Evolutionary conservation across 352 stramenopile genomes (phyloP).

Genomic region (Pythium aphanidermatum): DNA sequence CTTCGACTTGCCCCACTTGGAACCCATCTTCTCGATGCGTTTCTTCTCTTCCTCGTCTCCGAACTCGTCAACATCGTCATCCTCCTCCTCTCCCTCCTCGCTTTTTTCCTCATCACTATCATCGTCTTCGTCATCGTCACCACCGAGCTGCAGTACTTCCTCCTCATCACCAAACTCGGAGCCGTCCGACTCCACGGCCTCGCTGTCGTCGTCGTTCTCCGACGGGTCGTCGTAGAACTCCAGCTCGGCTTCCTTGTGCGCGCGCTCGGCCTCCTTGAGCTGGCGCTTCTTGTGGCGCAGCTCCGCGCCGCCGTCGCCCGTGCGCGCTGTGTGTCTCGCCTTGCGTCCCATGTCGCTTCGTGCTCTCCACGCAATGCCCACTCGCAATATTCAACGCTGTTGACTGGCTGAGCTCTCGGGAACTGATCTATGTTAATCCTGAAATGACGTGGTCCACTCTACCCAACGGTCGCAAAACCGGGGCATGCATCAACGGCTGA

Average conservation of each 20-base stretch:
- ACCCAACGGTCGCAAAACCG: neutral
- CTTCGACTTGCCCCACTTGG: conserved; percentile 83
- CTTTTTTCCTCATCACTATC: conserved; percentile 38
- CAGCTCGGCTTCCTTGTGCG: conserved; percentile 63
- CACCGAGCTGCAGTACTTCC: conserved; percentile 61
- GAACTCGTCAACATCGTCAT: conserved; percentile 42
- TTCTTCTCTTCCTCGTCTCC: conserved; percentile 67
- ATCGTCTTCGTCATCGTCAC: conserved; percentile 36
- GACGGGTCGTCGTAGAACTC: conserved; percentile 83
- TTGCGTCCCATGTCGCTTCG: conserved; percentile 58
- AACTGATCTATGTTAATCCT: conserved; percentile 11
- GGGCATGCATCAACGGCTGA: conserved; percentile 4
- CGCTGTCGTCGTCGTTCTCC: conserved; percentile 56
- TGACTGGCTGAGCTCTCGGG: conserved; percentile 23
- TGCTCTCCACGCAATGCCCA: conserved; percentile 6
- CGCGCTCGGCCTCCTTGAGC: conserved; percentile 48
- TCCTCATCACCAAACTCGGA: conserved; percentile 50
- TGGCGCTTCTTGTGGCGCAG: conserved; percentile 61
- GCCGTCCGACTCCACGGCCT: conserved; percentile 52
- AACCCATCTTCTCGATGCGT: conserved; percentile 67
- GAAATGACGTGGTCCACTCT: conserved; percentile 5
- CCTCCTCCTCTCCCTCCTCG: conserved; percentile 20
- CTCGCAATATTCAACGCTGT: conserved; percentile 16
- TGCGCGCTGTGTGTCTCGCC: conserved; percentile 58
- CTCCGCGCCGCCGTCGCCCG: conserved; percentile 71